Conservation (phyloP, 106 monocot species). For the Acanthochlamys bracteata region DNA sequence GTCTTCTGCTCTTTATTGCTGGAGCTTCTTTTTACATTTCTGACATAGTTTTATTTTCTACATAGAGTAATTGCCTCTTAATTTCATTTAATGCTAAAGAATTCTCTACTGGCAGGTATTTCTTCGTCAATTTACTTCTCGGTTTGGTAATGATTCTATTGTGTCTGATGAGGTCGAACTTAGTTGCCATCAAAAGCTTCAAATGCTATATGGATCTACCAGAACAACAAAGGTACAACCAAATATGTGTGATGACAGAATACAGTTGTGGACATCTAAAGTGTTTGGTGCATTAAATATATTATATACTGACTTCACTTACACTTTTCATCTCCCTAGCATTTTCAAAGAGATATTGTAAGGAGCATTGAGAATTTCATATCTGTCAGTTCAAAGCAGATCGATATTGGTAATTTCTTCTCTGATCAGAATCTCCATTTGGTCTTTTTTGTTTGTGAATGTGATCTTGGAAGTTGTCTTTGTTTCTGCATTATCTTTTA, state of each 20-base stretch:
- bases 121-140: slow-evolving; percentile 66
- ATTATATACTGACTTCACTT: neutral
- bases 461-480: neutral
- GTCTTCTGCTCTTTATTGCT: no score
- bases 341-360: slow-evolving; percentile 66
- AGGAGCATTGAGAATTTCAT: slow-evolving; percentile 57
- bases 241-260: neutral
- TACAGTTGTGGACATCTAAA: no score
- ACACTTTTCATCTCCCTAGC: slow-evolving; percentile 27
- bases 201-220: slow-evolving; percentile 64
- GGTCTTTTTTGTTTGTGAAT: neutral
- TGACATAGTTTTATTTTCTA: no score
- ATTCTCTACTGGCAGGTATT: slow-evolving; percentile 43
- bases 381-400: slow-evolving; percentile 63
- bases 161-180: slow-evolving; percentile 57
- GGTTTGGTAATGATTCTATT: slow-evolving; percentile 41
- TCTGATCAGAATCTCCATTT: neutral
- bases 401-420: slow-evolving; percentile 59
- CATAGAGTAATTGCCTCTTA: no score
- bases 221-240: slow-evolving; percentile 65
- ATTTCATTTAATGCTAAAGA: neutral
- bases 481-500: slow-evolving; percentile 11
- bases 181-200: slow-evolving; percentile 65
- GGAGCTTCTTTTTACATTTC: no score
- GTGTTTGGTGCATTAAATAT: no score